Percentiles rank a stretch among this genome's conserved stretches.
Evolutionary conservation across 768 basidiomycete genomes (phyloP).

Genomic region (Tephrocybe sp.): DNA sequence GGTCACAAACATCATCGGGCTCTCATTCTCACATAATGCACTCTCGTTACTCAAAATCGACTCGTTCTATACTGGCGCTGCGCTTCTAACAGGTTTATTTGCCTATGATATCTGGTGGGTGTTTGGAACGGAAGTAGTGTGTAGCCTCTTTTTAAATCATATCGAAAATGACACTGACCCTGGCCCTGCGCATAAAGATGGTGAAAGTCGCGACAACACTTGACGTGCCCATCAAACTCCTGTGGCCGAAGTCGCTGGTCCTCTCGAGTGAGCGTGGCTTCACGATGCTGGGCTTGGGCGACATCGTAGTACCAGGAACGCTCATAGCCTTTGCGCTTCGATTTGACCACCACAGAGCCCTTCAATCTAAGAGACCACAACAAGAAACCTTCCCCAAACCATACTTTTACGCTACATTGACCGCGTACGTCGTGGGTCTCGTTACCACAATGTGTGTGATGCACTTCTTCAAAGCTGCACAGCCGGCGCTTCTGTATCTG

Average conservation of each 20-base stretch:
- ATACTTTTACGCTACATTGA: conserved; percentile 72
- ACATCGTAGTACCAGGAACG: conserved; percentile 65
- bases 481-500: conserved; percentile 92
- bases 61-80: conserved; percentile 83
- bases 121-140: conserved; percentile 82
- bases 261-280: conserved; percentile 57
- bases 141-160: conserved; percentile 22
- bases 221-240: conserved; percentile 91
- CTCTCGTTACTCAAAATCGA: conserved; percentile 81
- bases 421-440: conserved; percentile 76
- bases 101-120: conserved; percentile 97
- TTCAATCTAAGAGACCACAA: conserved; percentile 23
- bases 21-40: conserved; percentile 83
- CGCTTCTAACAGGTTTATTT: conserved; percentile 83
- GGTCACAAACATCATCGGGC: conserved; percentile 70
- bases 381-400: conserved; percentile 54
- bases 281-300: conserved; percentile 92
- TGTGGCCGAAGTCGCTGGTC: conserved; percentile 73
- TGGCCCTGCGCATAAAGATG: conserved; percentile 59
- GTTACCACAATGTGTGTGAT: conserved; percentile 79
- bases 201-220: conserved; percentile 87
- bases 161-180: neutral
- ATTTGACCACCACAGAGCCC: conserved; percentile 65
- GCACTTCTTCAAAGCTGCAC: conserved; percentile 74
- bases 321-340: conserved; percentile 87